phyloP scores from a whole-genome alignment of 352 stramenopile species.

The Phytophthora tentaculata region DNA sequence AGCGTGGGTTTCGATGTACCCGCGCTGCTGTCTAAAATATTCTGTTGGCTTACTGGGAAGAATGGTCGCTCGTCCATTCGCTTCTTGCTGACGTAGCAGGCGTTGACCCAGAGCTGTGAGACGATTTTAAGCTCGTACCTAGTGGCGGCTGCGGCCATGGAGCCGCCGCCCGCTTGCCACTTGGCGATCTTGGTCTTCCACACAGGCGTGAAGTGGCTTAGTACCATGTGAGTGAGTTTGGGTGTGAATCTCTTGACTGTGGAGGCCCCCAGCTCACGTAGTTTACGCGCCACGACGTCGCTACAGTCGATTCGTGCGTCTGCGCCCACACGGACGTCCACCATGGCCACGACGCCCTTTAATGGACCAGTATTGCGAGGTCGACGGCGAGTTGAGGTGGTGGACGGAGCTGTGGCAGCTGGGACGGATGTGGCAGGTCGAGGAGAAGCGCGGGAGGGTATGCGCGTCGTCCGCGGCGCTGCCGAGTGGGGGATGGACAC shows the following conservation, averaged over 20 bases:
- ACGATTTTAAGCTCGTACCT: slow-evolving; percentile 70
- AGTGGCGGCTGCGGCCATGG: slow-evolving; percentile 33
- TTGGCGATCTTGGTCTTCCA: slow-evolving; percentile 82
- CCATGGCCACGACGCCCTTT: slow-evolving; percentile 67
- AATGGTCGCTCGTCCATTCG: slow-evolving; percentile 73
- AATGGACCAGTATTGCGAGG: slow-evolving; percentile 30
- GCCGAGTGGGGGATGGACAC: slow-evolving; percentile 66
- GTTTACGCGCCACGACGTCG: slow-evolving; percentile 69
- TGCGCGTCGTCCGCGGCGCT: slow-evolving; percentile 9
- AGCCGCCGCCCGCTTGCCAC: slow-evolving; percentile 53
- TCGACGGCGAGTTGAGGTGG: slow-evolving; percentile 18
- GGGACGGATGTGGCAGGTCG: background rate
- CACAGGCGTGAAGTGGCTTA: slow-evolving; percentile 65
- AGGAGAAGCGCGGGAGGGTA: slow-evolving; percentile 9
- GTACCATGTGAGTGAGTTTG: slow-evolving; percentile 79
- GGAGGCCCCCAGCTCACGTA: slow-evolving; percentile 65
- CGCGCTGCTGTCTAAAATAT: background rate
- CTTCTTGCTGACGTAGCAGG: slow-evolving; percentile 76
- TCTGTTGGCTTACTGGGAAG: slow-evolving; percentile 72
- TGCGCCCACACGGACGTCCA: slow-evolving; percentile 74
- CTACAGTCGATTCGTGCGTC: slow-evolving; percentile 85
- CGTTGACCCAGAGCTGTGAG: slow-evolving; percentile 87
- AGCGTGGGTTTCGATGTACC: slow-evolving; percentile 20
- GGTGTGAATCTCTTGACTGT: slow-evolving; percentile 72
- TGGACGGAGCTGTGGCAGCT: slow-evolving; percentile 8